Base-by-base conservation (phyloP, 169 alveolate genomes). In the Ichthyophthirius multifiliis region DNA sequence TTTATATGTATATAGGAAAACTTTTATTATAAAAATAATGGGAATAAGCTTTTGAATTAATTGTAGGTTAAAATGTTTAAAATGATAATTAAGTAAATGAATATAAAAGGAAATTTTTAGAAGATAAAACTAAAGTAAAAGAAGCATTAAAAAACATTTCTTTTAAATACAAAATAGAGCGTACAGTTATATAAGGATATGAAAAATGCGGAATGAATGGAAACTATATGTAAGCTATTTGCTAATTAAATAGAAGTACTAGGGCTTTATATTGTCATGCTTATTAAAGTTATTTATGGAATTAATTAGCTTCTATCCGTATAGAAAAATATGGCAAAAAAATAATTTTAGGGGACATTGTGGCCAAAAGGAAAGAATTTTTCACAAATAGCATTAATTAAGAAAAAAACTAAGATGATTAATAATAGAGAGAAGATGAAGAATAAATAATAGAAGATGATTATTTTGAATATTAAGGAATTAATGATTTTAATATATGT, bases 281-380 rank as follows among this genome's bases (percentile, higher is more conserved):
- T 4, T 93, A 93, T 79, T 87, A 93, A 82, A 89, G 95, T 77
- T 93, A 89, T 79, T 67, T 93, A 43, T 93, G 95, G 95, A 93
- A 93, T 79, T 74, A 67, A 65, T 75, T 87, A 7, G 93, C 89
- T 4, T 80, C 92, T 23, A 79, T 79, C 65, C 86, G 97, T 37
- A 39, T 37, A 2, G 0, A 67, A 41, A 67, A 23, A 18, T 67
- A 18, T 37, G 77, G 55, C 6, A 34, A 1, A 9, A 1, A 15
- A 3, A n/a, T 67, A 37, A 37, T 37, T 20, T 7, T 18, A 15
- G 77, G 77, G 0, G 48, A 67, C 18, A 39, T 37, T 6, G 55
- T 37, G 3, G 55, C 71, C 9, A 55, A 55, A 27, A 55, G 31
- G 16, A 55, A 39, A 55, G 71, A 55, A 6, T 6, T 27, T 1